A percentile compares a stretch with the other conserved stretches of the same genome.
Evolutionary conservation across 768 basidiomycete species (phyloP).

Genomic region (Hypholoma sublateritium): DNA sequence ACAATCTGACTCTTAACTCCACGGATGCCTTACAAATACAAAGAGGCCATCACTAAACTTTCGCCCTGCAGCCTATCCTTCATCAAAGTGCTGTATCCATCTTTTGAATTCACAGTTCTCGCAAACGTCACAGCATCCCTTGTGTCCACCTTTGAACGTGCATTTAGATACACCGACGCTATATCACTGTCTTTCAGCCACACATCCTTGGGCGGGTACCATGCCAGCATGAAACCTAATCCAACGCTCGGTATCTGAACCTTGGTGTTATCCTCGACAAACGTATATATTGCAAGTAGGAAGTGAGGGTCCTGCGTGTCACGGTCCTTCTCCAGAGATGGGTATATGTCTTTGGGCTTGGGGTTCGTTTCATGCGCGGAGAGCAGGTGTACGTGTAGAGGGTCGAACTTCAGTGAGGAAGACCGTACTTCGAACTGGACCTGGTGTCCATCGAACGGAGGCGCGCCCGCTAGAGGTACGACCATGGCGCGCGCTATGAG

Average conservation of each 20-base stretch:
- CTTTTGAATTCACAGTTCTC: neutral
- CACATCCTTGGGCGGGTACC: neutral
- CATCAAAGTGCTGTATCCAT: neutral
- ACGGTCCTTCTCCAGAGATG: neutral
- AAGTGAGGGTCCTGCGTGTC: neutral
- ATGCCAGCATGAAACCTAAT: neutral
- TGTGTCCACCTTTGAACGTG: conserved; percentile 1
- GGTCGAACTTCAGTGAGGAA: neutral
- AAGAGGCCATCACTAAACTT: neutral
- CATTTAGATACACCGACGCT: neutral
- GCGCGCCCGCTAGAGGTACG: too few relatives aligned
- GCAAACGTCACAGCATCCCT: neutral
- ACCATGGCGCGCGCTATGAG: neutral
- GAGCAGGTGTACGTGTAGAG: neutral
- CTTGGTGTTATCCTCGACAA: neutral
- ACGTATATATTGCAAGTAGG: neutral
- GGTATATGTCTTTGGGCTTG: neutral
- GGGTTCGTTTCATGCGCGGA: neutral
- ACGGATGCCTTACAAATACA: neutral
- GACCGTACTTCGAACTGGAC: neutral
- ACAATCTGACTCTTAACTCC: too few relatives aligned
- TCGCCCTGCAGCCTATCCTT: neutral
- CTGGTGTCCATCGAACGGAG: neutral
- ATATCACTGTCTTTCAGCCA: neutral
- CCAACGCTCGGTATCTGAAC: neutral